A percentile compares a stretch with the other conserved stretches of the same genome.
These are phyloP conservation scores for Backusella australiensis DNA, from an alignment of 192 early-diverging fungal species.

Conservation along the genomic window DNA sequence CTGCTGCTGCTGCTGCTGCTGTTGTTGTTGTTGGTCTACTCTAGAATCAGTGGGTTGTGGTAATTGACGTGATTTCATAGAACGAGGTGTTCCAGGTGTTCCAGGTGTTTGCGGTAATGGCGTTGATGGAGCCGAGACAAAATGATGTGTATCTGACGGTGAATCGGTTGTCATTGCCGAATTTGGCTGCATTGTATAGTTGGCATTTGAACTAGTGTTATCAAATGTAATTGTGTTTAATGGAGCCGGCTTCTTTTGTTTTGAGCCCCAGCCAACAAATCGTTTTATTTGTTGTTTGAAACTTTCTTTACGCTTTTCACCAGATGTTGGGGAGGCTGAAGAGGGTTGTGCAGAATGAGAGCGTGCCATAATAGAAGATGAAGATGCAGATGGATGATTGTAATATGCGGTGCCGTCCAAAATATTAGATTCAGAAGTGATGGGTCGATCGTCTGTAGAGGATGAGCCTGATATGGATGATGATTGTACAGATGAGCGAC, in stretches of 20 bases:
- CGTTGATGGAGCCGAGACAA: constrained; percentile 8
- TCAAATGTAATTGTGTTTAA: not conserved
- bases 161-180: not conserved
- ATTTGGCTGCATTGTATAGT: not conserved
- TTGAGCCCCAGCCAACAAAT: constrained; percentile 19
- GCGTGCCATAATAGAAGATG: constrained; percentile 13
- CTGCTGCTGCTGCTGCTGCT: not conserved
- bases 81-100: constrained; percentile 24
- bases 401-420: not conserved
- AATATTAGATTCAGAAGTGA: constrained; percentile 3
- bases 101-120: constrained; percentile 13
- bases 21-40: not conserved
- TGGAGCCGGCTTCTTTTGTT: constrained; percentile 6
- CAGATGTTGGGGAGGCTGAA: not conserved
- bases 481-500: constrained; percentile 11
- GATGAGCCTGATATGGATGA: constrained; percentile 11
- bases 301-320: constrained; percentile 1
- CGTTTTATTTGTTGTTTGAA: constrained; percentile 19
- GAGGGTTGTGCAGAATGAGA: constrained; percentile 11
- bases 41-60: not conserved
- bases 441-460: not conserved
- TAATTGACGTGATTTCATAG: constrained; percentile 10
- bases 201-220: not conserved
- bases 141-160: constrained; percentile 10
- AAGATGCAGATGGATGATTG: not conserved